phyloP scores from a whole-genome alignment of 2,329 filamentous ascomycete species.

The Corynespora cassiicola region DNA sequence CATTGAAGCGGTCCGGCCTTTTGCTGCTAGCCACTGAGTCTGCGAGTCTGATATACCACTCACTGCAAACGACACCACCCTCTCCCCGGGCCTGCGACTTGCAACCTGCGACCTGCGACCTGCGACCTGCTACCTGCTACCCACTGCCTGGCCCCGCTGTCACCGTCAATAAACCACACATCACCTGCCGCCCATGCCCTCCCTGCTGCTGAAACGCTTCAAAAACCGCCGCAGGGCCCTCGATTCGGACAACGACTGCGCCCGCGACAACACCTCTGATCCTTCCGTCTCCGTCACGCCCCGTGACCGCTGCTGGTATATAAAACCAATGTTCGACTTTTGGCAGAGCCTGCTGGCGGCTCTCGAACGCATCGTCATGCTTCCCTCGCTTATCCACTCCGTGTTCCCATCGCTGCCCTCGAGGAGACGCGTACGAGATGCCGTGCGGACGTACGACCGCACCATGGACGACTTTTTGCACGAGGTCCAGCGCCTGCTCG shows the following conservation, averaged over 20 bases:
- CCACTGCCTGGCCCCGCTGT: slow-evolving; percentile 33
- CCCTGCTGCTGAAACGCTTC: slow-evolving; percentile 40
- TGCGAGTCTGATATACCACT: slow-evolving; percentile 30
- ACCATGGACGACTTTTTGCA: slow-evolving; percentile 57
- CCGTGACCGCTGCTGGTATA: slow-evolving; percentile 34
- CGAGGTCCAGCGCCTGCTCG: slow-evolving; percentile 52
- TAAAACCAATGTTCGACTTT: slow-evolving; percentile 47
- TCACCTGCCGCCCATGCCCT: slow-evolving; percentile 36
- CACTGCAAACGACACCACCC: slow-evolving; percentile 33
- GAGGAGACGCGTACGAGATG: slow-evolving; percentile 43
- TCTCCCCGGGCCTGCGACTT: slow-evolving; percentile 13
- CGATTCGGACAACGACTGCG: slow-evolving; percentile 28
- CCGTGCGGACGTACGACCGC: slow-evolving; percentile 48
- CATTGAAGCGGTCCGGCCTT: slow-evolving; percentile 32
- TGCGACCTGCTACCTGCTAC: no score
- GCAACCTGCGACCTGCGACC: slow-evolving; percentile 15
- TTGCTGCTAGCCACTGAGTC: slow-evolving; percentile 18
- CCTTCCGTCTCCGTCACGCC: slow-evolving; percentile 19
- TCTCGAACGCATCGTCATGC: slow-evolving; percentile 48
- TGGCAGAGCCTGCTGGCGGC: slow-evolving; percentile 47
- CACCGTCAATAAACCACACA: slow-evolving; percentile 25
- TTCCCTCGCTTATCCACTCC: slow-evolving; percentile 47
- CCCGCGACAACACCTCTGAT: slow-evolving; percentile 24
- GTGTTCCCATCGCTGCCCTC: slow-evolving; percentile 42
- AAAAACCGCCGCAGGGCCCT: slow-evolving; percentile 44